A percentile compares a stretch with the other conserved stretches of the same genome.
Conservation (phyloP, 768 basidiomycete species). For the Harrya chromipes region DNA sequence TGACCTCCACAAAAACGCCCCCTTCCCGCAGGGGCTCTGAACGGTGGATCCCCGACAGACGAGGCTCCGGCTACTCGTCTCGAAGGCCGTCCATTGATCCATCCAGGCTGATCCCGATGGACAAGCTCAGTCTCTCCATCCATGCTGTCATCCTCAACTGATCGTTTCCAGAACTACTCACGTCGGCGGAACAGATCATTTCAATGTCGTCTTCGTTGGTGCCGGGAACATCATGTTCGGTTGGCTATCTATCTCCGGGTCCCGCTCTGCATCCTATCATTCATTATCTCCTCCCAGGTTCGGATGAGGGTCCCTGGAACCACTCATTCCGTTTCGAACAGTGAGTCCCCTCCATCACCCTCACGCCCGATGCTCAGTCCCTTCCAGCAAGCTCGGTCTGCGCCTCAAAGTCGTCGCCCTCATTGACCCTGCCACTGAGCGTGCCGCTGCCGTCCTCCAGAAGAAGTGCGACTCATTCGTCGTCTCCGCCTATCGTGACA, state of each 20-base stretch:
- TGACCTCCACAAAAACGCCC: constrained; percentile 29
- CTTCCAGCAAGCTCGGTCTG: constrained; percentile 81
- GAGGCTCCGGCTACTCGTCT: constrained; percentile 51
- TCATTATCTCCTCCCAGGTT: constrained; percentile 46
- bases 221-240: constrained; percentile 99
- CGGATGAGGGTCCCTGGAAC: constrained; percentile 89
- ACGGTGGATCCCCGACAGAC: constrained; percentile 43
- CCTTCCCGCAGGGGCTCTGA: constrained; percentile 46
- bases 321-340: constrained; percentile 90
- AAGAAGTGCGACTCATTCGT: constrained; percentile 94
- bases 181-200: constrained; percentile 62
- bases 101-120: constrained; percentile 71
- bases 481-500: constrained; percentile 87
- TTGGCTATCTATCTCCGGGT: constrained; percentile 24
- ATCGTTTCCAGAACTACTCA: constrained; percentile 42
- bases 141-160: background rate
- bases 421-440: constrained; percentile 85
- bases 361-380: constrained; percentile 7
- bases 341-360: constrained; percentile 39
- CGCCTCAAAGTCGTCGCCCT: constrained; percentile 95
- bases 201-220: constrained; percentile 94
- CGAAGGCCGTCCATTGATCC: constrained; percentile 77
- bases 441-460: constrained; percentile 74
- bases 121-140: constrained; percentile 50
- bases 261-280: background rate